Evolutionary conservation across 306 rosid genomes (phyloP).

Genomic region (Fragaria nilgerrensis): DNA sequence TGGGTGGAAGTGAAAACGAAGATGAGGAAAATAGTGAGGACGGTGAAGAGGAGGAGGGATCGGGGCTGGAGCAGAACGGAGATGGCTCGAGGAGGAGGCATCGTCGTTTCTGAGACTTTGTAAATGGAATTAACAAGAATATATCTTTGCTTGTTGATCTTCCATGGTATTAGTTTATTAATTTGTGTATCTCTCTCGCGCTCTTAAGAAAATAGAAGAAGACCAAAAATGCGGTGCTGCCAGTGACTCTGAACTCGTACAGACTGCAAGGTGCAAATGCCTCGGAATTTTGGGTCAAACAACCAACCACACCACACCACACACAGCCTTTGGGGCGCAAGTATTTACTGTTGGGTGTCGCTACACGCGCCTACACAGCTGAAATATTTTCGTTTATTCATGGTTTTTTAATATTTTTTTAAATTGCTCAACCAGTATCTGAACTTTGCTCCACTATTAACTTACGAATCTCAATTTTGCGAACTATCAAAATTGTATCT

Average conservation of each 20-base stretch:
- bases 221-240: constrained; percentile 10
- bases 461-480: too few relatives aligned
- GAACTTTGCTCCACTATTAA: too few relatives aligned
- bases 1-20: constrained; percentile 36
- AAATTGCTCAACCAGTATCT: too few relatives aligned
- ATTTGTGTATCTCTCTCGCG: not conserved
- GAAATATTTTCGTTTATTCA: not conserved
- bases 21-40: constrained; percentile 41
- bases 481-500: too few relatives aligned
- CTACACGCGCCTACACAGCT: not conserved
- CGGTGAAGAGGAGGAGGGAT: constrained; percentile 42
- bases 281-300: constrained; percentile 1
- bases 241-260: constrained; percentile 6
- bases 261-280: not conserved
- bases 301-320: not conserved
- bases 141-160: not conserved
- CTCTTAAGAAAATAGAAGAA: not conserved
- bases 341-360: not conserved
- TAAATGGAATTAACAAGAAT: not conserved
- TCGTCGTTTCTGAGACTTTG: constrained; percentile 24
- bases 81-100: constrained; percentile 49
- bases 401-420: too few relatives aligned
- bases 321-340: not conserved
- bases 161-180: not conserved
- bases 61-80: constrained; percentile 53